Evolutionary conservation across 352 stramenopile genomes (phyloP), one percentile per base, ranked within the genome.

Genomic region (Pythium folliculosum): DNA sequence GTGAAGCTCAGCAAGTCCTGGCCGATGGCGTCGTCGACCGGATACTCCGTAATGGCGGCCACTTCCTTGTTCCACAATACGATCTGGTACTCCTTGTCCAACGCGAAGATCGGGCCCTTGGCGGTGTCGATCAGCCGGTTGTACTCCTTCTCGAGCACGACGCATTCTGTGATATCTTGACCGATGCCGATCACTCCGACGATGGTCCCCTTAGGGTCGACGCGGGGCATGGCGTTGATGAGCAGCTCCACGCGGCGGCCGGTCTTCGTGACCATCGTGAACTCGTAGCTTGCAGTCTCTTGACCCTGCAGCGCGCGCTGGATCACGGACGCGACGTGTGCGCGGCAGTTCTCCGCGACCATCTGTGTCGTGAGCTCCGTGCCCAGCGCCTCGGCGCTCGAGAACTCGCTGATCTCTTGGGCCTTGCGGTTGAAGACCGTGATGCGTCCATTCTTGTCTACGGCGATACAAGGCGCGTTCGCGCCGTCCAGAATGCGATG

Each of bases 51-150:
- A 53, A 94, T 90, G 1, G 80, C 86, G 0, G 84, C 83, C 0
- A 89, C 92, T 69, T 97, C 97, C 56, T 97, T 91, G 70, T 98
- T 98, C 95, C 95, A 98, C 68, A 96, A 89, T 16, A 89, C 92
- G 37, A 96, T 88, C 21, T 75, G 71, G 51, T 90, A 91, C 37
- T 91, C 64, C 32, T 78, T 82, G 77, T 98, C 84, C 14, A 96
- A 71, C 9, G 83, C 88, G 22, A 94, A 91, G 55, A 96, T 95
- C 0, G 88, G 88, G 6, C 83, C 88, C 37, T 94, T 96, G 5
- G 86, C 86, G 0, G 86, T 91, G 49, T 96, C 86, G 43, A 96
- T 90, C 12, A 96, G 69, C 0, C 85, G 78, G 37, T 73, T 88
- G 67, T 92, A 91, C 69, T 95, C 88, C 51, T 92, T 84, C 53